Evolutionary conservation across 176 grass and related monocot genomes (phyloP).

Genomic region (Guadua angustifolia): DNA sequence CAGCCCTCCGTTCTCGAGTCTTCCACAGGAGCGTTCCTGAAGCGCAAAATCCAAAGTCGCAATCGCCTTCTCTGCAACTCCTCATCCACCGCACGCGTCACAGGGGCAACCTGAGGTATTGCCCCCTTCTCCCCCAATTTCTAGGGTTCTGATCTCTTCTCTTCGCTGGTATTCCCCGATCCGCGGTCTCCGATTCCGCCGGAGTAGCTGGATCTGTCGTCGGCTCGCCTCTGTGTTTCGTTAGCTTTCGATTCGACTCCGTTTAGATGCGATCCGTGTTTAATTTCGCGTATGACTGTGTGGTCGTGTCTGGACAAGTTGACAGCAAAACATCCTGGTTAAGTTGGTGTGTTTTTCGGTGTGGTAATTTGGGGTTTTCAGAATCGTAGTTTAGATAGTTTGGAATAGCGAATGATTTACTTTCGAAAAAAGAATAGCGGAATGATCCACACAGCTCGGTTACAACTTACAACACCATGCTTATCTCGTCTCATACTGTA

Average conservation of each 20-base stretch:
- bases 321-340: not conserved
- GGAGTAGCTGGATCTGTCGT: not conserved
- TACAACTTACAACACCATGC: too few relatives aligned
- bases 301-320: not conserved
- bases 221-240: not conserved
- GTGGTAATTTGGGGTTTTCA: not conserved
- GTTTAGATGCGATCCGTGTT: not conserved
- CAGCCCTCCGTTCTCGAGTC: constrained; percentile 1
- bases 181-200: not conserved
- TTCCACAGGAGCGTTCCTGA: constrained; percentile 17
- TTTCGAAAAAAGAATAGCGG: too few relatives aligned
- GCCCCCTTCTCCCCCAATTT: not conserved
- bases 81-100: not conserved
- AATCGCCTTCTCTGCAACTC: not conserved
- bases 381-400: not conserved
- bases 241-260: not conserved
- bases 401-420: not conserved
- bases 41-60: not conserved
- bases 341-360: not conserved
- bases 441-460: too few relatives aligned
- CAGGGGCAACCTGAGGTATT: constrained; percentile 72
- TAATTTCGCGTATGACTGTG: not conserved
- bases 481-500: too few relatives aligned
- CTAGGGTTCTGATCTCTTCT: not conserved
- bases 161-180: not conserved